Base-by-base conservation (phyloP, 129 eudicot genomes). In the Lonicera japonica region DNA sequence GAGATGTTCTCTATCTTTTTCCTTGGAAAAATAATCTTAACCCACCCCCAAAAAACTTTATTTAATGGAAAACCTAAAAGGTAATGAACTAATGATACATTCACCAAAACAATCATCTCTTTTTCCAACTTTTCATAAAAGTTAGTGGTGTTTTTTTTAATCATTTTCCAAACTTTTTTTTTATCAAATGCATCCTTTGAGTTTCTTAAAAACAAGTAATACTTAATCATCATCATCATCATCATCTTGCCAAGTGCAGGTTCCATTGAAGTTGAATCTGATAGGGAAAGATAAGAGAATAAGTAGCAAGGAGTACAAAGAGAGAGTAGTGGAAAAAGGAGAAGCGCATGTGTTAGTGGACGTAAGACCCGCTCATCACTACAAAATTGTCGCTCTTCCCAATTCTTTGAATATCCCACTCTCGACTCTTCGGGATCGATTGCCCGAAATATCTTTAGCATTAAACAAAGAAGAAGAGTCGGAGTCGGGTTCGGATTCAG, bases 351-450 rank as follows among this genome's bases (percentile, higher is more conserved):
- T 94, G 14, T 73, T 94, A 55, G 61, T 94, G 15, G 99, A 94
- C 56, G 99, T 94, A 15, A 78, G 99, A 15, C 99, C 99, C 20
- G 67, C 95, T 19, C 98, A 94, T 62, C 99, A 94, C 66, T 94
- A 75, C 58, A 83, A 80, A 65, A 94, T 94, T 47, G 70, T 77
- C 22, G 85, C 99, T 25, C 92, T 94, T 67, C 96, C 99, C 13
- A 85, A 86, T 4, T 85, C 99, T 52, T 34, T 83, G 11, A 94
- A 80, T 75, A 79, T 94, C 22, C 95, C 99, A 60, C 85, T 88
- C 10, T 73, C 95, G 40, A 71, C 46, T 53, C 63, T 94, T 80
- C 92, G 88, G 67, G 76, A 69, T 5, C 71, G 85, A 54, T 41
- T 88, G 57, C 71, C 85, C 0, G 96, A 94, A 29, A 68, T 94